Evolutionary conservation across 768 basidiomycete species (phyloP).

Genomic region (Boletus tomentosulus): DNA sequence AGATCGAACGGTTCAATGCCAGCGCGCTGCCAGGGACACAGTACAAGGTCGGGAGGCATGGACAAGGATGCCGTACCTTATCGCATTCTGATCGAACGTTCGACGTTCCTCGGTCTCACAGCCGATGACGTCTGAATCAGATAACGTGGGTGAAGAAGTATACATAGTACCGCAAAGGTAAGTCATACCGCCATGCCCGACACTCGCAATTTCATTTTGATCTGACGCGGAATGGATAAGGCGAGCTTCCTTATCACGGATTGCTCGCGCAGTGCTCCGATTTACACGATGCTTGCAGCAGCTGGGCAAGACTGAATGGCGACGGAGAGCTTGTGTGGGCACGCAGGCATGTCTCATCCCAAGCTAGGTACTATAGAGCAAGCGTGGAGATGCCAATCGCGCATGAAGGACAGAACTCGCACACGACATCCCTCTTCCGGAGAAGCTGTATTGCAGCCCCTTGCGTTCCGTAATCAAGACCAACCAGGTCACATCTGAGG

Average conservation of each 20-base stretch:
- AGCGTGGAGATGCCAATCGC: slow-evolving; percentile 39
- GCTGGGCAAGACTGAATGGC: slow-evolving; percentile 58
- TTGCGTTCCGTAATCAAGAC: slow-evolving; percentile 59
- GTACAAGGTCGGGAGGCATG: slow-evolving; percentile 70
- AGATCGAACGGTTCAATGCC: slow-evolving; percentile 44
- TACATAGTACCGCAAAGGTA: slow-evolving; percentile 37
- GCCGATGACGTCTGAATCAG: slow-evolving; percentile 44
- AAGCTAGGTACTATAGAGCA: slow-evolving; percentile 47
- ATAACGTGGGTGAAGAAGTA: slow-evolving; percentile 49
- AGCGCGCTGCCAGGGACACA: slow-evolving; percentile 33
- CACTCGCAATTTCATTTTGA: neutral
- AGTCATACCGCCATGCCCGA: neutral
- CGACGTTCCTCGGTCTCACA: slow-evolving; percentile 14
- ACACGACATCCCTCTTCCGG: slow-evolving; percentile 44
- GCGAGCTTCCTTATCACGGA: slow-evolving; percentile 34
- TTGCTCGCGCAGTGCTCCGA: neutral
- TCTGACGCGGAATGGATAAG: slow-evolving; percentile 46
- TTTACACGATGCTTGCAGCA: slow-evolving; percentile 15
- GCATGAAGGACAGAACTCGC: slow-evolving; percentile 48
- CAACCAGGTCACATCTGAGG: slow-evolving; percentile 47
- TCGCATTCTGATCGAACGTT: neutral
- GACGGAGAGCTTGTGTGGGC: slow-evolving; percentile 71
- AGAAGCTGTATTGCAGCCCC: slow-evolving; percentile 58
- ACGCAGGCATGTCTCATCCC: slow-evolving; percentile 45
- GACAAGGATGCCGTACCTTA: slow-evolving; percentile 65